These are phyloP conservation scores for Batkoa obscura DNA, from an alignment of 371 early-diverging fungal species.

Conservation along the genomic window DNA sequence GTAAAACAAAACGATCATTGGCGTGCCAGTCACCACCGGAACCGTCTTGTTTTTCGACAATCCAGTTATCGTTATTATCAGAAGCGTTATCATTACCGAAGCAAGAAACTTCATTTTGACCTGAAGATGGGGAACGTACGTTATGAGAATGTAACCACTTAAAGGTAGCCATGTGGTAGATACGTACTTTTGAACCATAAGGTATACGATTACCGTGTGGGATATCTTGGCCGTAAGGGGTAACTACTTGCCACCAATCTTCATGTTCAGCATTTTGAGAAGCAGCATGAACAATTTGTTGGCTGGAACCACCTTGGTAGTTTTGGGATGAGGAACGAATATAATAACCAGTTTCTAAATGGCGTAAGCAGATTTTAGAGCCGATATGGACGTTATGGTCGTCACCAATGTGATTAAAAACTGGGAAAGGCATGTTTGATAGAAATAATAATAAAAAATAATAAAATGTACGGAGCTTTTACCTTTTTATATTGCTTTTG, in stretches of 20 bases:
- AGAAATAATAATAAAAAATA: too few relatives aligned
- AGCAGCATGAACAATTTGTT: constrained; percentile 3
- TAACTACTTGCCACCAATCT: constrained; percentile 7
- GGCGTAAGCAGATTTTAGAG: constrained; percentile 6
- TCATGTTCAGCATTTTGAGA: constrained; percentile 6
- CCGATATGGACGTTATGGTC: constrained; percentile 6
- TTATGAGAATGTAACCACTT: constrained; percentile 6
- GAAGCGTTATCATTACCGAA: constrained; percentile 5
- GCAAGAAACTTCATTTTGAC: constrained; percentile 3
- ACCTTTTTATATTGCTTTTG: too few relatives aligned
- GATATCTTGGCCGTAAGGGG: not conserved
- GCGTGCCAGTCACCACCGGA: constrained; percentile 5
- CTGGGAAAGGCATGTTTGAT: constrained; percentile 5
- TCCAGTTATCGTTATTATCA: constrained; percentile 6
- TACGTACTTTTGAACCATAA: constrained; percentile 2
- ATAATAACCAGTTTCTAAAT: constrained; percentile 1
- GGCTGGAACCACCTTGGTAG: constrained; percentile 6
- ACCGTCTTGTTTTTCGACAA: constrained; percentile 5
- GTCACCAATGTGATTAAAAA: constrained; percentile 5
- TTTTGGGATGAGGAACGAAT: not conserved
- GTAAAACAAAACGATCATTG: constrained; percentile 2
- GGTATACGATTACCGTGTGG: not conserved
- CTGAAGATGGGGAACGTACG: constrained; percentile 4
- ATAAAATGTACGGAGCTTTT: too few relatives aligned
- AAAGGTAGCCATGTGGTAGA: constrained; percentile 7